Evolutionary conservation across 257 asterid genomes (phyloP), one percentile per base, ranked within the genome.

Genomic region (Coffea eugenioides): DNA sequence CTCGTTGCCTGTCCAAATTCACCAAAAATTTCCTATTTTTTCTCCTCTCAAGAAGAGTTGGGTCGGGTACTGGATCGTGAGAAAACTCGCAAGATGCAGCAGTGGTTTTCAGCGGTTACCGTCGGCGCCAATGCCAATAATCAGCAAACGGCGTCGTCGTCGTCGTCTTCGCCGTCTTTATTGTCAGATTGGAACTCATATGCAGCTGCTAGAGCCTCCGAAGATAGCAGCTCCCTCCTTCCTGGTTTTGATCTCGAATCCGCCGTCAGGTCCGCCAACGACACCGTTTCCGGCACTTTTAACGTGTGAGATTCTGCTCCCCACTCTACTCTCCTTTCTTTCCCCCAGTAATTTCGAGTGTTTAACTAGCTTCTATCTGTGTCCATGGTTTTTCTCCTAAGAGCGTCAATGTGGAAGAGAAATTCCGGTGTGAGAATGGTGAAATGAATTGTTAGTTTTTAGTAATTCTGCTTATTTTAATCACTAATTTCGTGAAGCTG

Each of bases 251-350:
- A 93, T 79, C 83, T 93, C 80, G 97, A 93, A 90, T 82, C 97
- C 59, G 97, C 97, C 46, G 94, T 90, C 61, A 87, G 94, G 82
- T 93, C 97, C 34, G 97, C 97, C 71, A 93, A 93, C 87, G 95
- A 91, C 85, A 90, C 97, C 88, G 93, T 93, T 43, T 90, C 97
- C 75, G 95, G 97, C 86, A 88, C 97, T 69, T 93, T 93, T 85
- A 88, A 79, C 67, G 92, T 90, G 97, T 93, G 86, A 87, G 95
- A 46, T 84, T n/a, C 80, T 81, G 46, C 56, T 45, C 59, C 72
- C 41, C 31, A 73, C 18, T 27, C 1, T 27, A n/a, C 43, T 12
- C 46, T 3, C 36, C 34, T 12, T 16, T 0, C 6, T 79, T 46
- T 10, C 39, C 43, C 43, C 43, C 4, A 39, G 43, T 46, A 15